These are phyloP conservation scores for Mucor sp. DNA, from an alignment of 371 early-diverging fungal species.

Conservation along the genomic window DNA sequence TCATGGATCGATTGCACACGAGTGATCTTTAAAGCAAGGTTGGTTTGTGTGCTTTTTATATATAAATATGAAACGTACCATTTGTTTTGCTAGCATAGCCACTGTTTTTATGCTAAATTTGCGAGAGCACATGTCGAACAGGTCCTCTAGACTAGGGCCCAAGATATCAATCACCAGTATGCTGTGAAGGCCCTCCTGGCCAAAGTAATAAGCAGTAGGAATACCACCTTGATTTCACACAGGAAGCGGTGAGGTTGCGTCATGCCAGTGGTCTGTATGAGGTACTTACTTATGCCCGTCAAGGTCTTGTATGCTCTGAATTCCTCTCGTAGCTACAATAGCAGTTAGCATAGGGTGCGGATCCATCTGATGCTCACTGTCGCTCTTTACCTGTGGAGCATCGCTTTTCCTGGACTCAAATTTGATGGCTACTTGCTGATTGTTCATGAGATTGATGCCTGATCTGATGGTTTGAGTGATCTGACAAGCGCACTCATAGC, in stretches of 20 bases:
- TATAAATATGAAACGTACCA: conserved; percentile 67
- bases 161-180: conserved; percentile 94
- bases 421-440: conserved; percentile 90
- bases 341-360: background rate
- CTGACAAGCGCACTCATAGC: too few species aligned
- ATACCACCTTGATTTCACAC: conserved; percentile 63
- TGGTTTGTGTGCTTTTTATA: background rate
- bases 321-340: conserved; percentile 74
- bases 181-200: conserved; percentile 93
- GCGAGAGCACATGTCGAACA: conserved; percentile 93
- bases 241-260: background rate
- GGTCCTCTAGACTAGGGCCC: conserved; percentile 93
- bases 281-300: conserved; percentile 64
- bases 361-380: background rate
- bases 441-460: conserved; percentile 80
- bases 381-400: conserved; percentile 71
- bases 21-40: conserved; percentile 56
- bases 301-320: conserved; percentile 90
- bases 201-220: conserved; percentile 90
- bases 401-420: conserved; percentile 94
- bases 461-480: background rate
- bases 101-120: conserved; percentile 92
- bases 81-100: conserved; percentile 94
- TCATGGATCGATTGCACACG: conserved; percentile 95
- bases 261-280: background rate